Percentiles rank a stretch among this genome's conserved stretches.
These are phyloP conservation scores for Leccinum pellstonianum DNA, from an alignment of 768 basidiomycete species.

Conservation along the genomic window DNA sequence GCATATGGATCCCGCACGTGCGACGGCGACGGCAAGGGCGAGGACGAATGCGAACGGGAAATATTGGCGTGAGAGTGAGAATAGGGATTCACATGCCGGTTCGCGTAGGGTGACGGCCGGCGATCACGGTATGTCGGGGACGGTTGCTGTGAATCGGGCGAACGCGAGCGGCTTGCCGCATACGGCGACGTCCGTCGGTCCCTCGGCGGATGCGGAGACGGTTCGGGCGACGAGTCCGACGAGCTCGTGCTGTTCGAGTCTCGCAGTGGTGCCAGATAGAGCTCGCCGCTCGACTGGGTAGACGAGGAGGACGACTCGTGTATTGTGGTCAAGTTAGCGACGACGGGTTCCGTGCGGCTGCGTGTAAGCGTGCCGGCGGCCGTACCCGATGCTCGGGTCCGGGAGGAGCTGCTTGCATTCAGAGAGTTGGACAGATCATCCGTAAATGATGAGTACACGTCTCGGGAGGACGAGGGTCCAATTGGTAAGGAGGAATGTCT, in stretches of 20 bases:
- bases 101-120: constrained; percentile 23
- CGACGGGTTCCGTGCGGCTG: constrained; percentile 31
- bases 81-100: constrained; percentile 4
- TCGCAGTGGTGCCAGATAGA: constrained; percentile 25
- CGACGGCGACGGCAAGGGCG: constrained; percentile 17
- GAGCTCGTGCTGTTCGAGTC: constrained; percentile 13
- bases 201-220: constrained; percentile 27
- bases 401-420: constrained; percentile 17
- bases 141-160: constrained; percentile 22
- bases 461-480: constrained; percentile 17
- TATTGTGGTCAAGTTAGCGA: constrained; percentile 29
- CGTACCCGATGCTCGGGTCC: constrained; percentile 11
- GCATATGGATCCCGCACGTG: constrained; percentile 14
- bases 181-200: constrained; percentile 26
- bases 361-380: constrained; percentile 17
- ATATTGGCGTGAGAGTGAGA: constrained; percentile 5
- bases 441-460: constrained; percentile 23
- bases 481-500: constrained; percentile 30
- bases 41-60: constrained; percentile 10
- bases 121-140: constrained; percentile 29
- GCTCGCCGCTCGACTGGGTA: constrained; percentile 23
- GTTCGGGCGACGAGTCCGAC: constrained; percentile 26
- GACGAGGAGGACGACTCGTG: constrained; percentile 24
- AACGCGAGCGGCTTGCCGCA: constrained; percentile 6
- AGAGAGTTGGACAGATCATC: constrained; percentile 29